phyloP scores from a whole-genome alignment of 768 basidiomycete species.

The Infundibulicybe gibba region DNA sequence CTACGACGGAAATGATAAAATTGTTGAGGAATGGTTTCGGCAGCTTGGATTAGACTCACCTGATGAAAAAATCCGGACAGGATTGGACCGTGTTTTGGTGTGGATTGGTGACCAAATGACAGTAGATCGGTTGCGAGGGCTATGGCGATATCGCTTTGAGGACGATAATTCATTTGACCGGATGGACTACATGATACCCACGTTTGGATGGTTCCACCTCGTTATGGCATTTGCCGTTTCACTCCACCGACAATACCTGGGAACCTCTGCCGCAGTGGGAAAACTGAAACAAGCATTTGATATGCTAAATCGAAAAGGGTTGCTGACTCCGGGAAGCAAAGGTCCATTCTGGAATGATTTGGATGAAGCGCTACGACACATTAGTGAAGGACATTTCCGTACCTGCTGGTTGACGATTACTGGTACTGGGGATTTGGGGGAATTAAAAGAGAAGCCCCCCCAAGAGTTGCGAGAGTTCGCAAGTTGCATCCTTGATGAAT shows the following conservation, averaged over 20 bases:
- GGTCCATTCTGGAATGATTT: constrained; percentile 31
- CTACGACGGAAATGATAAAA: neutral
- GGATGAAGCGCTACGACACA: constrained; percentile 28
- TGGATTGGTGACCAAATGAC: constrained; percentile 38
- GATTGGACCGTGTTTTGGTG: constrained; percentile 18
- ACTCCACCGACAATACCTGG: constrained; percentile 36
- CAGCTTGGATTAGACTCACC: neutral
- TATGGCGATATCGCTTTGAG: constrained; percentile 28
- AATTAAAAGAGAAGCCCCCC: constrained; percentile 21
- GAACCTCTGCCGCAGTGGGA: constrained; percentile 20
- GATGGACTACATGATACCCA: constrained; percentile 29
- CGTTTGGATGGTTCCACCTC: too few relatives aligned
- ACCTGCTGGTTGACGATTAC: constrained; percentile 24
- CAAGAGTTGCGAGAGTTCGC: constrained; percentile 22
- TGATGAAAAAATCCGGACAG: constrained; percentile 1
- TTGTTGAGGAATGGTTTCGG: neutral
- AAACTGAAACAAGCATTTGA: constrained; percentile 24
- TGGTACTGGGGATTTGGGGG: constrained; percentile 14
- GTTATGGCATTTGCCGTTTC: constrained; percentile 38
- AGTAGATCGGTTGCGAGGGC: constrained; percentile 27
- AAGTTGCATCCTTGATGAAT: constrained; percentile 14
- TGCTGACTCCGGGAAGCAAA: constrained; percentile 15
- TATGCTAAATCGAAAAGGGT: constrained; percentile 23
- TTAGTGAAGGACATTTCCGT: constrained; percentile 33
- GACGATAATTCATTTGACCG: constrained; percentile 36